Base-by-base conservation (phyloP, 305 asterid genomes). In the Fraxinus baroniana region DNA sequence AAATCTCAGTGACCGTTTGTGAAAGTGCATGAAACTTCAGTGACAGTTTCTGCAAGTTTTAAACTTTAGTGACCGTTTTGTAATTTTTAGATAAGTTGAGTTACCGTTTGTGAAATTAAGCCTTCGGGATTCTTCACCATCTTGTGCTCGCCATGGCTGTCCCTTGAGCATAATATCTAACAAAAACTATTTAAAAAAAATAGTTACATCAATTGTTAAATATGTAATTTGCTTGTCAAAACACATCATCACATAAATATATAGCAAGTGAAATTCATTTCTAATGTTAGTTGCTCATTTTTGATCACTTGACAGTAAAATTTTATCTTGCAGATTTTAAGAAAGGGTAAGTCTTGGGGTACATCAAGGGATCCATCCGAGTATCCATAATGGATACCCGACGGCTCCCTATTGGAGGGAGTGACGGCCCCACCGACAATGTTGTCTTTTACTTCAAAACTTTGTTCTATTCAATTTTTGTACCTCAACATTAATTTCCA, bases 61-160 rank as follows among this genome's bases (percentile, higher is more conserved):
- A 30, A 30, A 30, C 33, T 30, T 30, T 0, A 30, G 3, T 2
- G 33, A 30, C 33, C 3, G 3, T 30, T 30, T 30, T 30, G 3
- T 30, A 0, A 30, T 30, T 30, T 30, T 2, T 2, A 30, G 33
- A 2, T 30, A 30, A 2, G 3, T 30, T 30, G 3, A 30, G 33
- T 30, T 3, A 30, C 33, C 33, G 3, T 30, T 30, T 30, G 33
- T 30, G 33, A 30, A 30, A 30, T 30, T 86, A 86, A 88, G 87
- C 91, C 88, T 89, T 87, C 86, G 62, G 89, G 93, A 93, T 89
- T 89, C 89, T 85, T 91, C 93, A 88, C 85, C 81, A 91, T 93
- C 79, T 83, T 89, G 78, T 91, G 95, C 87, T 88, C 75, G 83
- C 91, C 91, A 91, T 85, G 81, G 76, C 81, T 84, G 86, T 64